Evolutionary conservation across 495 filamentous ascomycete genomes (phyloP).

Genomic region (Barbatosphaeria neglecta): DNA sequence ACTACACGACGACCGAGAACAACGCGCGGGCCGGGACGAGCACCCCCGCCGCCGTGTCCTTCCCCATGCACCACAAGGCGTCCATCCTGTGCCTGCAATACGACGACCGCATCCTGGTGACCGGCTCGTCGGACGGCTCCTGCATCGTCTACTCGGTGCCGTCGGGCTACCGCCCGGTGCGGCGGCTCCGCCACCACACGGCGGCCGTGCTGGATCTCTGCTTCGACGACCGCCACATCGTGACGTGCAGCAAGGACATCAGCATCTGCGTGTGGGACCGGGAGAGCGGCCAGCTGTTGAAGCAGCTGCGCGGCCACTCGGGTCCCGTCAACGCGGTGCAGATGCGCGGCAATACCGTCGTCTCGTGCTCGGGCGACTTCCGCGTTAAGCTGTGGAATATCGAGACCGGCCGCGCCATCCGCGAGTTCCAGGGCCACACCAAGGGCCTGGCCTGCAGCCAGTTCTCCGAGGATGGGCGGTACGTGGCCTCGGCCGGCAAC

Average conservation of each 20-base stretch:
- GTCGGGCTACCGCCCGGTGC: conserved; percentile 62
- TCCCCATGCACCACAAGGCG: conserved; percentile 57
- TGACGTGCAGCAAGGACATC: conserved; percentile 91
- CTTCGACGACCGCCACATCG: conserved; percentile 82
- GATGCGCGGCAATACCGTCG: conserved; percentile 78
- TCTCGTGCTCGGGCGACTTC: conserved; percentile 87
- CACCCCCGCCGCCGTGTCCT: conserved; percentile 34
- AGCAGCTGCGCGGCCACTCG: conserved; percentile 66
- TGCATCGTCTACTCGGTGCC: conserved; percentile 87
- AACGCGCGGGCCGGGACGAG: conserved; percentile 23
- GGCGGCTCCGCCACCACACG: conserved; percentile 61
- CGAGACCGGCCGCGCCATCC: conserved; percentile 67
- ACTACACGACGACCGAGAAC: conserved; percentile 26
- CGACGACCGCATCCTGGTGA: conserved; percentile 83
- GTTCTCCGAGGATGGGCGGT: conserved; percentile 81
- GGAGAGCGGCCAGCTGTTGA: conserved; percentile 55
- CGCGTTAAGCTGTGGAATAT: conserved; percentile 92
- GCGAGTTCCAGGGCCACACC: conserved; percentile 75
- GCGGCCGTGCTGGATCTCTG: conserved; percentile 87
- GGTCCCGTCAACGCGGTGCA: conserved; percentile 95
- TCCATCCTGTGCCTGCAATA: conserved; percentile 93
- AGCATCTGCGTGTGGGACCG: conserved; percentile 91
- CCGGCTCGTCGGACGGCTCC: conserved; percentile 82
- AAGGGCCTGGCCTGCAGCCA: conserved; percentile 92
- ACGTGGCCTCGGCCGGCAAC: conserved; percentile 86